Percentiles rank a stretch among this genome's conserved stretches.
Conservation (phyloP, 495 filamentous ascomycete species). For the Penicillium coffeae region DNA sequence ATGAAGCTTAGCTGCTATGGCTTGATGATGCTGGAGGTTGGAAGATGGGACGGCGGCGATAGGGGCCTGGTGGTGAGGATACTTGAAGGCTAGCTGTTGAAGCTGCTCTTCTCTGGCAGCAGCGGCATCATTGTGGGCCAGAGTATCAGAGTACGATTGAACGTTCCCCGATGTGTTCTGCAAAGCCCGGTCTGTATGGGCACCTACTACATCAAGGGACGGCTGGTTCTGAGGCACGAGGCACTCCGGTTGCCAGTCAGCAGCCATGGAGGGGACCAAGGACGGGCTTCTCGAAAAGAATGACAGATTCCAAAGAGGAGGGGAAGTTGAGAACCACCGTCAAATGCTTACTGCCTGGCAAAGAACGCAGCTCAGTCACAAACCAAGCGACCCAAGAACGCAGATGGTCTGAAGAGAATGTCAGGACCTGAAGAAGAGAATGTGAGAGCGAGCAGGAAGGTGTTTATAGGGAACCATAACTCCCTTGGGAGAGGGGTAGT, state of each 20-base stretch:
- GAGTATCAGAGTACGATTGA: constrained; percentile 41
- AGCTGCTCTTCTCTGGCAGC: constrained; percentile 36
- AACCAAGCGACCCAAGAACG: constrained; percentile 35
- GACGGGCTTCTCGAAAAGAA: constrained; percentile 48
- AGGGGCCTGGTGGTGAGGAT: constrained; percentile 36
- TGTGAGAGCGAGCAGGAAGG: constrained; percentile 50
- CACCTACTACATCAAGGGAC: constrained; percentile 36
- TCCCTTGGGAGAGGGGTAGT: constrained; percentile 32
- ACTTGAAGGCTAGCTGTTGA: constrained; percentile 40
- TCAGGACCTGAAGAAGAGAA: constrained; percentile 55
- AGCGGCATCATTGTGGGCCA: constrained; percentile 31
- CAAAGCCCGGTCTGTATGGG: constrained; percentile 42
- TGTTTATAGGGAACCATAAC: constrained; percentile 49
- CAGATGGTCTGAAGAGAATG: constrained; percentile 41
- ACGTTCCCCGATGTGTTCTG: constrained; percentile 50
- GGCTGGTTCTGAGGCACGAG: constrained; percentile 41
- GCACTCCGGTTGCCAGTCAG: constrained; percentile 46
- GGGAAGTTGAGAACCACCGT: constrained; percentile 31
- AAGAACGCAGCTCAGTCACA: constrained; percentile 43
- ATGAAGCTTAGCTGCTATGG: constrained; percentile 33
- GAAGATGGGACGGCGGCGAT: constrained; percentile 20
- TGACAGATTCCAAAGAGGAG: constrained; percentile 46
- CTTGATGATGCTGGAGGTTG: constrained; percentile 23
- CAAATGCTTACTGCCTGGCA: constrained; percentile 43
- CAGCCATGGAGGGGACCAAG: constrained; percentile 47